Conservation (phyloP, 2,329 filamentous ascomycete genomes). For the Diaporthe sp. region DNA sequence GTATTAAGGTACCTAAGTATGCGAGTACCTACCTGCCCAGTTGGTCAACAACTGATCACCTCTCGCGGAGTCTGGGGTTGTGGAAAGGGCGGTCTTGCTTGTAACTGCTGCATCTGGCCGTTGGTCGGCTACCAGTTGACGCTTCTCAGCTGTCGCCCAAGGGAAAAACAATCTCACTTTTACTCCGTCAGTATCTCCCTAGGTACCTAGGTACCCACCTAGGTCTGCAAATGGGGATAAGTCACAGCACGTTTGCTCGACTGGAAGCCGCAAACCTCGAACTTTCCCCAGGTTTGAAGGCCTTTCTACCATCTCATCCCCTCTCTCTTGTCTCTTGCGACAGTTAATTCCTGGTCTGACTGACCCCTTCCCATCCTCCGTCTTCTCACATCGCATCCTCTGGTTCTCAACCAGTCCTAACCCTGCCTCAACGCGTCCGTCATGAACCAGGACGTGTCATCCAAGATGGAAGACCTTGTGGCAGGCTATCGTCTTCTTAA, state of each 20-base stretch:
- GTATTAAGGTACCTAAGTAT: background rate
- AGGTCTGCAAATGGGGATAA: background rate
- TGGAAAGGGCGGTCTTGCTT: background rate
- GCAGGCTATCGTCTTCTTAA: background rate
- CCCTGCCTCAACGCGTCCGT: background rate
- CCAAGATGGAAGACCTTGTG: background rate
- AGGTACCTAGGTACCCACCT: background rate
- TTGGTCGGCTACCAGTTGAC: background rate
- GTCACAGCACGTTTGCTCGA: background rate
- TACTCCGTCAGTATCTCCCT: background rate
- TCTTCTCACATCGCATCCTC: background rate
- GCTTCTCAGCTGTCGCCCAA: background rate
- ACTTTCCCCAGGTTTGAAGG: background rate
- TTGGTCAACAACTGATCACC: background rate
- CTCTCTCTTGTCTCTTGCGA: background rate
- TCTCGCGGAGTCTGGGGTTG: background rate
- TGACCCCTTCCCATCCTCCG: background rate
- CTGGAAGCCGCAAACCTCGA: background rate
- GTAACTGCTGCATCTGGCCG: background rate
- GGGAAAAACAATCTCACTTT: background rate
- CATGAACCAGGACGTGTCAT: background rate
- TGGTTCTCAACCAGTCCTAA: too few relatives aligned
- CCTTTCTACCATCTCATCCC: background rate
- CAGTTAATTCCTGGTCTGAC: background rate
- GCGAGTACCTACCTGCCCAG: background rate